These are phyloP conservation scores for Hypoxylon lienhwacheense DNA, from an alignment of 495 filamentous ascomycete genomes.

Conservation along the genomic window DNA sequence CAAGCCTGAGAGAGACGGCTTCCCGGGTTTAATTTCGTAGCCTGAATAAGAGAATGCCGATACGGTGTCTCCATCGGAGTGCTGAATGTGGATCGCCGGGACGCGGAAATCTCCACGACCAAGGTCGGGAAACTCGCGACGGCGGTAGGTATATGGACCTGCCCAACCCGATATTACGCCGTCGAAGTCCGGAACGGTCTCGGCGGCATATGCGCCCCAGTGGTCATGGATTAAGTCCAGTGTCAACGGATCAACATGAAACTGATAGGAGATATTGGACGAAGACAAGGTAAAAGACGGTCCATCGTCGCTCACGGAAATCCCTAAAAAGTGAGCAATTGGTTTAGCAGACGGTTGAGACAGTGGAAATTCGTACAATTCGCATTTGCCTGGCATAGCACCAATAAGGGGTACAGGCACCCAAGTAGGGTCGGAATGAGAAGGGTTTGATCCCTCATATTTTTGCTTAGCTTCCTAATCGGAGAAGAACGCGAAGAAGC, in stretches of 20 bases:
- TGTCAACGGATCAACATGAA: slow-evolving; percentile 55
- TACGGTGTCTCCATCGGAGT: slow-evolving; percentile 54
- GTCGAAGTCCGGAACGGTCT: slow-evolving; percentile 38
- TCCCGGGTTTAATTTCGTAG: slow-evolving; percentile 48
- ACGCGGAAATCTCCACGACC: slow-evolving; percentile 58
- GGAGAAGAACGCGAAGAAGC: not conserved
- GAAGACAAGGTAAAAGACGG: slow-evolving; percentile 53
- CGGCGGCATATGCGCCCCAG: slow-evolving; percentile 53
- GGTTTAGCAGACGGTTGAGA: slow-evolving; percentile 15
- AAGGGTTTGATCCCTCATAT: slow-evolving; percentile 17
- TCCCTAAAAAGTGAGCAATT: slow-evolving; percentile 40
- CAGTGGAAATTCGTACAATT: slow-evolving; percentile 25
- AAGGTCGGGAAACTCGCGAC: slow-evolving; percentile 59
- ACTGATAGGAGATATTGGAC: slow-evolving; percentile 54
- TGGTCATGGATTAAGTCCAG: slow-evolving; percentile 56
- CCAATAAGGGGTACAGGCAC: slow-evolving; percentile 31
- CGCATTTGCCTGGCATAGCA: slow-evolving; percentile 18
- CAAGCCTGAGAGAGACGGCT: slow-evolving; percentile 50
- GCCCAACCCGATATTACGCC: slow-evolving; percentile 51
- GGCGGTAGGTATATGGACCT: slow-evolving; percentile 46
- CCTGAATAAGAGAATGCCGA: slow-evolving; percentile 53
- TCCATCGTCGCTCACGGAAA: slow-evolving; percentile 47
- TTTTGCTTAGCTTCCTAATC: not conserved
- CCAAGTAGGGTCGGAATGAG: slow-evolving; percentile 11
- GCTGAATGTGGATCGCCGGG: slow-evolving; percentile 56